Evolutionary conservation across 345 rosid species (phyloP), one percentile per base, ranked within the genome.

Genomic region (Brassica cretica): DNA sequence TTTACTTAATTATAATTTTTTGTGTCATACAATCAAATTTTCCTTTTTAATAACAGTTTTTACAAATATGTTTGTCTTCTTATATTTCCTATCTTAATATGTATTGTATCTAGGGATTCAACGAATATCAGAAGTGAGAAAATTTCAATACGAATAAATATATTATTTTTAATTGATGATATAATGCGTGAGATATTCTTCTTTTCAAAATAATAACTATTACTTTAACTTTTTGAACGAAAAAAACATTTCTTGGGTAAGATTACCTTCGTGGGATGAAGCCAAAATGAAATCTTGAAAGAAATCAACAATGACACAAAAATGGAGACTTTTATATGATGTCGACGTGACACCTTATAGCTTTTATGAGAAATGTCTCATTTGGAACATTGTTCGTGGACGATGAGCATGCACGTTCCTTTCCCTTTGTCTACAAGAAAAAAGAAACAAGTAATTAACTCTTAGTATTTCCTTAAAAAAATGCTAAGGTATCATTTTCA

Each of bases 301-400:
- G 33, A 59, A 68, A 59, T 41, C 49, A 59, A 44, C 8, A 27
- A 39, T 16, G 64, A 53, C 55, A 64, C 53, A 8, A 19, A 64
- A n/a, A 25, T 56, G 14, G 66, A 55, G 56, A 59, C 67, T 58
- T 67, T 67, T 75, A 62, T 70, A 49, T 49, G 80, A 70, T n/a
- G 21, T 51, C 3, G 16, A 46, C 53, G 16, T 12, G 53, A 46
- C 53, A 12, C 53, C 53, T 12, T 51, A 51, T 58, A 1, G 27
- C 66, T 70, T 77, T 71, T 53, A 77, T 77, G 71, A 71, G 12
- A 55, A 70, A 14, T 77, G 76, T 71, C 76, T 53, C 49, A 64
- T 71, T 71, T 64, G 71, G 24, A 64, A 70, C 56, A 37, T 69
- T 64, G 49, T 64, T 24, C 39, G 60, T 55, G 76, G 80, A 37